These are phyloP conservation scores for Candida insectorum DNA, from an alignment of 805 yeast species.

Conservation along the genomic window DNA sequence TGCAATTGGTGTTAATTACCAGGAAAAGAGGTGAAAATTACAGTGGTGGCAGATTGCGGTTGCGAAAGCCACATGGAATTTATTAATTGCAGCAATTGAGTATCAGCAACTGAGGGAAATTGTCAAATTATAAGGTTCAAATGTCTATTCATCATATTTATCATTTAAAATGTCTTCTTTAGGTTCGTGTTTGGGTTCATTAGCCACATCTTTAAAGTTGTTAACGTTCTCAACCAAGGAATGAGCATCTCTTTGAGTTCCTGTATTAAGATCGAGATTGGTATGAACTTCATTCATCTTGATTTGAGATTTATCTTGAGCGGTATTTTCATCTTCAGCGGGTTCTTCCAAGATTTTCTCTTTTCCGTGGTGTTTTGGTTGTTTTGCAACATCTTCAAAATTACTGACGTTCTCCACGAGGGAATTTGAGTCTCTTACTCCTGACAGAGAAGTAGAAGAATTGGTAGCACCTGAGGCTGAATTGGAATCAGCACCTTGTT, in stretches of 20 bases:
- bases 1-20: too few species aligned
- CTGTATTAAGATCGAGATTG: conserved; percentile 4
- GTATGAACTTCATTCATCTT: conserved; percentile 6
- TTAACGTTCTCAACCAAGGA: conserved; percentile 9
- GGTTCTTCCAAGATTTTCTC: conserved; percentile 4
- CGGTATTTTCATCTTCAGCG: conserved; percentile 3
- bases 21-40: too few species aligned
- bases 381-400: conserved; percentile 9
- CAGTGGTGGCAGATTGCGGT: too few species aligned
- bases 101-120: too few species aligned
- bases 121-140: neutral
- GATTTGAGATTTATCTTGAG: conserved; percentile 3
- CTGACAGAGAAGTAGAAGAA: too few species aligned
- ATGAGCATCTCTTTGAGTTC: conserved; percentile 4
- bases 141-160: neutral
- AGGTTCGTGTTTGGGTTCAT: conserved; percentile 9
- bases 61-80: too few species aligned
- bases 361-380: conserved; percentile 10
- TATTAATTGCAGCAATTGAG: too few species aligned
- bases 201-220: conserved; percentile 8
- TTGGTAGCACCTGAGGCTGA: too few species aligned
- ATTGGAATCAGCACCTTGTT: neutral
- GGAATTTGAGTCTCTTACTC: conserved; percentile 1
- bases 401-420: conserved; percentile 8
- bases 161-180: neutral